Evolutionary conservation across 768 basidiomycete genomes (phyloP), one percentile per base, ranked within the genome.

Genomic region (Tylopilus sp.): DNA sequence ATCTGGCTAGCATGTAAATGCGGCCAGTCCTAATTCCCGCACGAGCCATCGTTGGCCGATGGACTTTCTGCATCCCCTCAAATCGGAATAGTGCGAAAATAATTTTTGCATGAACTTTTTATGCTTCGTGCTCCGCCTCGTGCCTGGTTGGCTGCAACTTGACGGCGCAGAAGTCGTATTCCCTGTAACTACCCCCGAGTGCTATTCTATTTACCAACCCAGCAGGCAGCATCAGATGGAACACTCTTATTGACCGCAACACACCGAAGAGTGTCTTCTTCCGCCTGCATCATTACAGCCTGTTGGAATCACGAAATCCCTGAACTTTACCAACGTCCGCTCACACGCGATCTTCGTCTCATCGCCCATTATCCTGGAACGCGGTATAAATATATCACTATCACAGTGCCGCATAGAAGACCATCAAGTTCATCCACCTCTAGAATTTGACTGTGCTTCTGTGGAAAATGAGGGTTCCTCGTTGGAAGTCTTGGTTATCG

Each of bases 401-500:
- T 59, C 54, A 53, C 51, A 55, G 45, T 44, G 43, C 57, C 53
- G 55, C 42, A 58, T 36, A 48, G 57, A 63, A 66, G 59, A 24
- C 48, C 14, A 48, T 45, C 58, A 34, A 63, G 48, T 56, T 55
- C 33, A 52, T 55, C 52, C 43, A 56, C 45, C 61, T 65, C 63
- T 56, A 50, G 52, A 53, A 63, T 50, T 51, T 60, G 57, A 45
- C 55, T 40, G 45, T 50, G 56, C 55, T 68, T 66, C 66, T 68
- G 57, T 68, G 57, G 62, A 62, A 55, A 48, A 57, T 55, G 54
- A 56, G 55, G 54, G 58, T 54, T 28, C 43, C 31, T 44, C 42
- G n/a, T n/a, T 56, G 41, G 62, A 67, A 56, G 57, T 49, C 48
- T 41, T 56, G 57, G 54, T 38, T 44, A 62, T 65, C 54, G 62